phyloP scores from a whole-genome alignment of 78 protist genomes.

The Emiliania huxleyi region DNA sequence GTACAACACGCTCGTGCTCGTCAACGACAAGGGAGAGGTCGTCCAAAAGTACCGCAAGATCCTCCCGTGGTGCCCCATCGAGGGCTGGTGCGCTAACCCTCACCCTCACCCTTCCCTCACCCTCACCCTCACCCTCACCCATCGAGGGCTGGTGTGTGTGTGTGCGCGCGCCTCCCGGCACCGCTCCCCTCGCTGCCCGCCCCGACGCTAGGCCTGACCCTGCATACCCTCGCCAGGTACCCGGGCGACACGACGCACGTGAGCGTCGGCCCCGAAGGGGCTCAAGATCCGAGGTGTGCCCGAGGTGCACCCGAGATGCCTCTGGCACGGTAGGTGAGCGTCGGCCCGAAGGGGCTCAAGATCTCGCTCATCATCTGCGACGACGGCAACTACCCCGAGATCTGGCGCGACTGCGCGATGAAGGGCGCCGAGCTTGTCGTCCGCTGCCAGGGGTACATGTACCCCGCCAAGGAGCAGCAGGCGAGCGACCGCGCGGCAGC shows the following conservation, averaged over 20 bases:
- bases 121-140: no score
- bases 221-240: no score
- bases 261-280: constrained; percentile 36
- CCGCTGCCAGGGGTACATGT: constrained; percentile 39
- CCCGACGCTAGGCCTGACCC: not conserved
- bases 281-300: no score
- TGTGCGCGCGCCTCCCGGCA: no score
- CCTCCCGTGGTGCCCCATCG: constrained; percentile 42
- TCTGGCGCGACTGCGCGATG: constrained; percentile 41
- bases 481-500: no score
- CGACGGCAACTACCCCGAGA: constrained; percentile 47
- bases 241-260: constrained; percentile 19
- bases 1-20: constrained; percentile 40
- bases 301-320: no score
- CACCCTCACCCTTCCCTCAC: no score
- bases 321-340: not conserved
- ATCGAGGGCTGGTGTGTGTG: not conserved
- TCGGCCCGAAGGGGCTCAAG: constrained; percentile 42
- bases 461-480: constrained; percentile 37
- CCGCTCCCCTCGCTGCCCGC: no score
- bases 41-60: constrained; percentile 37
- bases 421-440: constrained; percentile 36
- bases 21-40: constrained; percentile 39
- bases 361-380: constrained; percentile 36
- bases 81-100: not conserved